Conservation (phyloP, 2,329 filamentous ascomycete genomes). For the Fusarium metavorans region DNA sequence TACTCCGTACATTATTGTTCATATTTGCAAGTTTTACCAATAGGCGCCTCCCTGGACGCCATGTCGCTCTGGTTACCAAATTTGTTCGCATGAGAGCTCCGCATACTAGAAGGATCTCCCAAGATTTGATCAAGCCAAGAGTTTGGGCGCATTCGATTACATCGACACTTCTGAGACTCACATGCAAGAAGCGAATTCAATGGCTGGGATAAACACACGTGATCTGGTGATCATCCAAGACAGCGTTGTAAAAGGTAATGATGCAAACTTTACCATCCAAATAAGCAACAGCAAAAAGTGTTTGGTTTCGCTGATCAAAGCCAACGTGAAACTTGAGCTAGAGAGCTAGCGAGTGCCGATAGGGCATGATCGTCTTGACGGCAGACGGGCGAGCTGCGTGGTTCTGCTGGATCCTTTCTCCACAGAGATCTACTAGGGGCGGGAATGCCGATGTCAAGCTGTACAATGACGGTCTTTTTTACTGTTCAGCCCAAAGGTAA, state of each 20-base stretch:
- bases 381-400: slow-evolving; percentile 17
- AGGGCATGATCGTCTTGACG: slow-evolving; percentile 15
- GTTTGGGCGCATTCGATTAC: background rate
- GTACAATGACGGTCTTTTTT: background rate
- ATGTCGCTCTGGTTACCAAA: background rate
- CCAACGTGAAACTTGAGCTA: slow-evolving; percentile 22
- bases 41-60: background rate
- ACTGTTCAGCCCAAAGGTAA: background rate
- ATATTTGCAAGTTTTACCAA: too few relatives aligned
- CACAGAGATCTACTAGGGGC: slow-evolving; percentile 30
- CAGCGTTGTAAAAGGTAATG: background rate
- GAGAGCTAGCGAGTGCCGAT: background rate
- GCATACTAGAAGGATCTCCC: background rate
- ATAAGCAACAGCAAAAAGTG: background rate
- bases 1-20: too few relatives aligned
- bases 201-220: background rate
- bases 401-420: slow-evolving; percentile 13
- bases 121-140: background rate
- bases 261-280: background rate
- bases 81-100: background rate
- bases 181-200: background rate
- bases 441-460: slow-evolving; percentile 30
- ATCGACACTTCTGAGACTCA: background rate
- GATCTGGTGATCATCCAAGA: background rate
- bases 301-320: slow-evolving; percentile 16